phyloP scores from a whole-genome alignment of 495 filamentous ascomycete genomes.

The Staphylotrichum longicolle region DNA sequence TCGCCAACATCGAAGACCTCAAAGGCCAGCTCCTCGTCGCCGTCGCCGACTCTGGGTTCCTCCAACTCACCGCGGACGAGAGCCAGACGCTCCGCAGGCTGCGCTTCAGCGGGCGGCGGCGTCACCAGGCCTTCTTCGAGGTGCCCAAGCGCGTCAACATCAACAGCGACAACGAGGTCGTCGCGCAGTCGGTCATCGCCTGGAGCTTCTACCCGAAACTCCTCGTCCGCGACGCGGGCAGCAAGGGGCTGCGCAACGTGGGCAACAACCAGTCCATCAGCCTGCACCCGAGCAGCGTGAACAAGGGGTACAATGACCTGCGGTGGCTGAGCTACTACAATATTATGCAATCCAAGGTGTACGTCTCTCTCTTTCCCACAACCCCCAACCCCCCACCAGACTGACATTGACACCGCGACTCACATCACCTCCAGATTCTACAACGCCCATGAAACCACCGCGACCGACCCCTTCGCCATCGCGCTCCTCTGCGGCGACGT shows the following conservation, averaged over 20 bases:
- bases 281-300: constrained; percentile 81
- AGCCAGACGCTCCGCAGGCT: constrained; percentile 60
- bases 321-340: constrained; percentile 90
- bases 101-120: constrained; percentile 46
- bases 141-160: constrained; percentile 69
- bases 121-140: constrained; percentile 72
- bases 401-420: neutral
- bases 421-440: constrained; percentile 51
- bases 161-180: constrained; percentile 73
- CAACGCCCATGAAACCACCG: constrained; percentile 86
- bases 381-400: neutral
- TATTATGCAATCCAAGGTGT: constrained; percentile 88
- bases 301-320: constrained; percentile 64
- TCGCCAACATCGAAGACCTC: constrained; percentile 88
- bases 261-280: constrained; percentile 85
- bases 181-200: constrained; percentile 76
- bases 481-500: constrained; percentile 83
- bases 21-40: constrained; percentile 84
- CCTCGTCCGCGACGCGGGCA: constrained; percentile 65
- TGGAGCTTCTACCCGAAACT: constrained; percentile 96
- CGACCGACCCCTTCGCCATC: constrained; percentile 76
- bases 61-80: constrained; percentile 69
- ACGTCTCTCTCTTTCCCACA: constrained; percentile 25
- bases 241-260: constrained; percentile 86
- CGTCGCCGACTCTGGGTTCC: constrained; percentile 76